A percentile compares a stretch with the other conserved stretches of the same genome.
phyloP scores from a whole-genome alignment of 805 yeast species.

The Kregervanrija pseudodelftensis region DNA sequence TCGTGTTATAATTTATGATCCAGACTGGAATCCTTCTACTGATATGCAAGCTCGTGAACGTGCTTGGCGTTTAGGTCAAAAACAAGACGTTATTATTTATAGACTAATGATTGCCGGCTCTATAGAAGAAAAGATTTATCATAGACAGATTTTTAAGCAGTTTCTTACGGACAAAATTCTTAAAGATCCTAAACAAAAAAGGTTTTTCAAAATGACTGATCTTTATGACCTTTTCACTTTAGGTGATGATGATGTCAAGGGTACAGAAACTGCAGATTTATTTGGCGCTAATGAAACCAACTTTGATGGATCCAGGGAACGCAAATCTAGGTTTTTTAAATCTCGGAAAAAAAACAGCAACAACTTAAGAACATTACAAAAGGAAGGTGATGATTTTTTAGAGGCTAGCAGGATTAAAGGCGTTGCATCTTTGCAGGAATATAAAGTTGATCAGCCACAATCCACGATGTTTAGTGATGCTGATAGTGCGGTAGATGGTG shows the following conservation, averaged over 20 bases:
- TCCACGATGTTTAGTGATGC: slow-evolving; percentile 12
- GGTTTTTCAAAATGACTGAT: slow-evolving; percentile 90
- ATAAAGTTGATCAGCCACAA: slow-evolving; percentile 24
- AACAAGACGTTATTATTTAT: slow-evolving; percentile 83
- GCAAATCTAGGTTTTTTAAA: slow-evolving; percentile 29
- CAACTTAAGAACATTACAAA: slow-evolving; percentile 10
- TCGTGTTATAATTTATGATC: slow-evolving; percentile 88
- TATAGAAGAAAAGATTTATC: slow-evolving; percentile 94
- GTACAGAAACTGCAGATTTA: slow-evolving; percentile 62
- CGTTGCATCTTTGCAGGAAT: slow-evolving; percentile 64
- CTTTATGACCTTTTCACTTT: slow-evolving; percentile 82
- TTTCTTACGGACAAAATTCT: slow-evolving; percentile 86
- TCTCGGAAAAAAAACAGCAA: slow-evolving; percentile 2
- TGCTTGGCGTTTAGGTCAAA: slow-evolving; percentile 96
- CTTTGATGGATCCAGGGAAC: slow-evolving; percentile 26
- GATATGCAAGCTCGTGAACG: slow-evolving; percentile 95
- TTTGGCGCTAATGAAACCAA: slow-evolving; percentile 43
- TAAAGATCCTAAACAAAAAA: slow-evolving; percentile 89
- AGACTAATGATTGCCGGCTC: slow-evolving; percentile 91
- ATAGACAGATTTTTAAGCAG: slow-evolving; percentile 93
- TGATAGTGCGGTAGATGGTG: slow-evolving; percentile 31
- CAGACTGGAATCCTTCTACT: slow-evolving; percentile 98
- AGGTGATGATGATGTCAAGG: slow-evolving; percentile 63
- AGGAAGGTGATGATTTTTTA: slow-evolving; percentile 56
- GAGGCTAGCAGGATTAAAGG: slow-evolving; percentile 62